Evolutionary conservation across 139 green algal genomes (phyloP), one percentile per base, ranked within the genome.

Genomic region (Protoeuglena noctilucae): DNA sequence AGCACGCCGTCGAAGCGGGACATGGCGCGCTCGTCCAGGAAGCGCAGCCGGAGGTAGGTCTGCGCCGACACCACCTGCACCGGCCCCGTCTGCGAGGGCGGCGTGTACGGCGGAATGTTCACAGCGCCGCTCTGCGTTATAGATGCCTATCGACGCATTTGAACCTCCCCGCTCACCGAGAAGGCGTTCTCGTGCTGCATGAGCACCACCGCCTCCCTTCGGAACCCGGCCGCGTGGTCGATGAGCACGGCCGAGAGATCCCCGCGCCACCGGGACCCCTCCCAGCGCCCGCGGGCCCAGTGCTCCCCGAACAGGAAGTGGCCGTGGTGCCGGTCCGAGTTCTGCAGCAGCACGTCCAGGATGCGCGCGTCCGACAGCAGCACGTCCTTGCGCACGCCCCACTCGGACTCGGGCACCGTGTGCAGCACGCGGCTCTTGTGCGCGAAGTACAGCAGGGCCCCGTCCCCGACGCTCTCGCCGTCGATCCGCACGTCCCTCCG

Each of bases 271-370:
- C 4, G 18, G 25, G 28, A 4, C 19, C 19, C 40, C 3, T 57
- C 27, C 50, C 48, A 34, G 41, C 18, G 22, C 21, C 52, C 62
- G 18, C 70, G 25, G 2, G 61, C 62, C 82, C 82, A 93, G 74
- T 93, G 82, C 43, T 78, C 52, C 1, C 70, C 82, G 40, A 69
- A 68, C 53, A 90, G 60, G 57, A 86, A 83, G 61, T 85, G 72
- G n/a, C 81, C 81, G 40, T 66, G 56, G 69, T 91, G 81, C 28
- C 81, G 62, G 65, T 90, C 81, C 1, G 51, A 72, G 70, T 93
- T 93, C 54, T 93, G 76, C n/a, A 93, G 70, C 46, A 93, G 76
- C 48, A 84, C 75, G 65, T 93, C 82, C 53, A 91, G 64, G 23
- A 90, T 78, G 43, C 81, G 68, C 4, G 81, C 84, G 68, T 91